Evolutionary conservation across 805 yeast species (phyloP).

Genomic region (Schwanniomyces pseudopolymorphus): DNA sequence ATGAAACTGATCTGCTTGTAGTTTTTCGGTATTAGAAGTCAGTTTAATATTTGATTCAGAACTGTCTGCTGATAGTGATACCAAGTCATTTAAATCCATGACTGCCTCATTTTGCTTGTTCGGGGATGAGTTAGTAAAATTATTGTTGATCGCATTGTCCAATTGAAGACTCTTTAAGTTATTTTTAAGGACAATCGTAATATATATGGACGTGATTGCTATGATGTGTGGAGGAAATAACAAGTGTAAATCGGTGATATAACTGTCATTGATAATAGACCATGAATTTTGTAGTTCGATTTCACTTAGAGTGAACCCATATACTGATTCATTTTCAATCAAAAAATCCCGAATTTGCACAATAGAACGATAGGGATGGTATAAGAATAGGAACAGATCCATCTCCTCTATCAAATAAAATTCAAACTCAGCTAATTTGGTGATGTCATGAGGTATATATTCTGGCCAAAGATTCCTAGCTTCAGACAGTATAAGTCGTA

Average conservation of each 20-base stretch:
- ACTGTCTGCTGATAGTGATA: constrained; percentile 17
- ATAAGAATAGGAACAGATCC: constrained; percentile 66
- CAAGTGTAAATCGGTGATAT: constrained; percentile 81
- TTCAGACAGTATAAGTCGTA: constrained; percentile 76
- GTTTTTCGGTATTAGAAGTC: constrained; percentile 3
- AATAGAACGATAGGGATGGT: constrained; percentile 72
- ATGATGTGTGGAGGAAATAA: constrained; percentile 87
- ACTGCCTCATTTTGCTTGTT: constrained; percentile 7
- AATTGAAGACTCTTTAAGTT: constrained; percentile 18
- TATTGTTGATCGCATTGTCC: constrained; percentile 10
- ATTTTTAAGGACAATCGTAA: constrained; percentile 62
- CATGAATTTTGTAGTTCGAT: constrained; percentile 84
- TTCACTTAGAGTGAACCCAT: constrained; percentile 41
- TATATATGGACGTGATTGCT: constrained; percentile 78
- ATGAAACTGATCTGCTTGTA: constrained; percentile 15
- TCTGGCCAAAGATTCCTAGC: constrained; percentile 94
- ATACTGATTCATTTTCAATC: constrained; percentile 24
- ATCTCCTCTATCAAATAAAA: constrained; percentile 90
- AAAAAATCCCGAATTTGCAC: constrained; percentile 50
- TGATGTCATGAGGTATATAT: constrained; percentile 85
- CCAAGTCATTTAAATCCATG: constrained; percentile 40
- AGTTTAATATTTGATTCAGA: constrained; percentile 1
- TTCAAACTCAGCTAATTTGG: constrained; percentile 93
- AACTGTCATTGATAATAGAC: constrained; percentile 88
- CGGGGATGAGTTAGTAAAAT: constrained; percentile 12